Evolutionary conservation across 2,329 filamentous ascomycete genomes (phyloP), one percentile per base, ranked within the genome.

Genomic region (Coniochaeta sp.): DNA sequence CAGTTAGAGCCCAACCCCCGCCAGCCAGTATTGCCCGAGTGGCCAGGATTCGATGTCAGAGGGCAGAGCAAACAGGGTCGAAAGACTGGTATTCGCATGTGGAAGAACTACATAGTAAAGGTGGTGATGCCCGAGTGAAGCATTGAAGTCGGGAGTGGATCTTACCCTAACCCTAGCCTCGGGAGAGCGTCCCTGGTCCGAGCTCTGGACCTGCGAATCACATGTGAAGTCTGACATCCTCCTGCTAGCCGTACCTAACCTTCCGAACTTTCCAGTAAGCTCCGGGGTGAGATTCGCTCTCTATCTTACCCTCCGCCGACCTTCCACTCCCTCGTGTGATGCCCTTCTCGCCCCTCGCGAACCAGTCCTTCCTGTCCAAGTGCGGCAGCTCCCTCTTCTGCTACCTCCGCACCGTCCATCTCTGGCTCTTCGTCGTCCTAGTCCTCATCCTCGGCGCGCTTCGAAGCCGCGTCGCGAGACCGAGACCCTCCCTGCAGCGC

Each of bases 331-430:
- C 42, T 24, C 19, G 4, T 47, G 19, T 47, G 19, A 47, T 47
- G 42, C 42, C 42, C 59, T 12, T 55, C 32, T n/a, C 56, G 59
- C 24, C 63, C 62, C 38, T 66, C 5, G 26, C 47, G 5, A 28
- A 12, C 32, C 54, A 56, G 3, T 75, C 56, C 67, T 74, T 58
- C 47, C 26, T 47, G 19, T 68, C 73, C 52, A 76, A 75, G 75
- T 79, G 78, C 68, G 75, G 74, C 40, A 75, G 66, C 62, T 76
- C 75, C 1, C 64, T 75, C 60, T 63, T 77, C 64, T 80, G 77
- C 67, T 66, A 74, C 62, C 63, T 74, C 24, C 74, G 76, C 62
- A 71, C 69, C 42, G 63, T 73, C 24, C 72, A 75, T 40, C 74
- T 80, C 61, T 81, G 77, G 78, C 64, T 69, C 32, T 65, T 78